Base-by-base conservation (phyloP, 257 asterid genomes). In the Rhazya stricta region DNA sequence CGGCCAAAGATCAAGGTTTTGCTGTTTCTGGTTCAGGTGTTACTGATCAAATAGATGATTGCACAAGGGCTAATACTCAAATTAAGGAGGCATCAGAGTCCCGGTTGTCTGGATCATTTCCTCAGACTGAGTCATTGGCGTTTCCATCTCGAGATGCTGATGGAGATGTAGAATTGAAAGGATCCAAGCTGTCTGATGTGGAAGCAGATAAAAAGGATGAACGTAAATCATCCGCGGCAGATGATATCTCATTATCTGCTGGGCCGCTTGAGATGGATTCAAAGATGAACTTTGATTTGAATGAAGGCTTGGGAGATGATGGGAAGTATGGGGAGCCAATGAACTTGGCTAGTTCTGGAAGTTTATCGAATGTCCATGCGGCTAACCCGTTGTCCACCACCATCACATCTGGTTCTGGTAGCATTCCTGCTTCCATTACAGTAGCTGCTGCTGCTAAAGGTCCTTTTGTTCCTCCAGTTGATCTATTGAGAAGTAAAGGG, bases 371-470 rank as follows among this genome's bases (percentile, higher is more conserved):
- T 51, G 81, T 77, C 62, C 86, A 79, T 29, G 61, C 74, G 72
- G 62, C 83, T 73, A 88, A 84, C 75, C 76, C 91, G 3, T 74
- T 84, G 29, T 74, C 80, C 9, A 62, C 83, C 67, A 63, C 89
- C 57, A 78, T 78, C 67, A 80, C 83, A 63, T 72, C 79, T 21
- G 48, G 83, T 61, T 84, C 84, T 19, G 50, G 75, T 80, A 63
- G 73, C 46, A 84, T 88, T 76, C 83, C 96, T 81, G 82, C 91
- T 75, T 87, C 98, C 73, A 48, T 92, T 56, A 94, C 97, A 0
- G 93, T 90, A 69, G 92, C 96, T 39, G 91, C 99, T 71, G 95
- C 99, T 32, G 96, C 97, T 19, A 90, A 89, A 77, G 91, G 99
- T 73, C 86, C 87, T 43, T 94, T 90, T 81, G 87, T 88, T 81